Conservation (phyloP, 129 eudicot genomes). For the Apium graveolens region DNA sequence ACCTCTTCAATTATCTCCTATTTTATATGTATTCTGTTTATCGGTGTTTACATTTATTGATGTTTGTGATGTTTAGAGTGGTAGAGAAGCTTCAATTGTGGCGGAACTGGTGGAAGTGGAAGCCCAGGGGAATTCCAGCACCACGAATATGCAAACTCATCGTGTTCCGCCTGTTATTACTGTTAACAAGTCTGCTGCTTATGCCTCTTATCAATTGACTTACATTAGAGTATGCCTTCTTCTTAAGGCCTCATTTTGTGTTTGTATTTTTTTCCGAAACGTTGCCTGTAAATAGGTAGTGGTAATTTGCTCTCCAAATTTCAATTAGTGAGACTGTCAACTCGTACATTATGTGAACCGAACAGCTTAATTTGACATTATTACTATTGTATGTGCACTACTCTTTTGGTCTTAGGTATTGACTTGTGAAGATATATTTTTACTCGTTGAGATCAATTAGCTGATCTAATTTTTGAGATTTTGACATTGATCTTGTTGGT, state of each 20-base stretch:
- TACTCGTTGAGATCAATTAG: background rate
- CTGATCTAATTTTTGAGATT: background rate
- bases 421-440: too few species aligned
- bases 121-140: conserved; percentile 42
- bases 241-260: background rate
- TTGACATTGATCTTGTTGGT: background rate
- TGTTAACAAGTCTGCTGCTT: conserved; percentile 63
- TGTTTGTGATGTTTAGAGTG: conserved; percentile 40
- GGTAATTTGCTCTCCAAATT: too few species aligned
- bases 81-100: conserved; percentile 80
- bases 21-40: too few species aligned
- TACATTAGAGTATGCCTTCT: conserved; percentile 51
- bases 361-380: background rate
- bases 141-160: conserved; percentile 55
- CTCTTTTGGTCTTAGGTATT: background rate
- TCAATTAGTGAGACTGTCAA: too few species aligned
- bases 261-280: background rate
- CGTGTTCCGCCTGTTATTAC: conserved; percentile 78
- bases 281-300: too few species aligned
- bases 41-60: background rate
- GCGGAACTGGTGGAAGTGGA: conserved; percentile 75
- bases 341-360: too few species aligned
- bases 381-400: background rate
- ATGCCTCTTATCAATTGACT: conserved; percentile 64
- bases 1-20: background rate